Evolutionary conservation across 192 early-diverging fungal species (phyloP), one percentile per base, ranked within the genome.

Genomic region (Umbelopsis sp.): DNA sequence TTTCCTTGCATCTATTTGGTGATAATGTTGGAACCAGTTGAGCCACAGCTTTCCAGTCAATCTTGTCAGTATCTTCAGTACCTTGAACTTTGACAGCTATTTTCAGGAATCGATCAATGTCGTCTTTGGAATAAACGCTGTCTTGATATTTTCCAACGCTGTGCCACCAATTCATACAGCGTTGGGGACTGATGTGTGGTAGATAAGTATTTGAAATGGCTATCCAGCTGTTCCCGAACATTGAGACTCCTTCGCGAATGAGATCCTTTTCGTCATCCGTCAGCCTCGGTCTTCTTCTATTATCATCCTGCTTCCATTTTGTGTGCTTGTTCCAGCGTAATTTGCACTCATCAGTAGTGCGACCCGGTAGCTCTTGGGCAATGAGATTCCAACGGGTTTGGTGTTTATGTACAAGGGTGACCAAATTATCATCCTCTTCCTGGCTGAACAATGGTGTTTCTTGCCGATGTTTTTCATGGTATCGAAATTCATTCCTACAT

Each of bases 171-270:
- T 62, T 69, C 59, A 53, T 73, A 21, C 67, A 68, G 4, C 71
- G 72, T 22, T 50, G 11, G 0, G 77, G 77, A 49, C 44, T 68
- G 45, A 72, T 68, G 3, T 66, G 10, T 7, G 77, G 77, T 20
- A 78, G 47, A 62, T 71, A 78, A 7, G 77, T 68, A 1, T 21
- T 34, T 4, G 49, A 53, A 43, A 78, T 74, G 2, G 77, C 77
- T 22, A 54, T 12, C 77, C 77, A 78, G 50, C 74, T 41, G 14
- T 34, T 44, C 12, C 77, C 77, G 74, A 78, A 78, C 77, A 78
- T 74, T 14, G 52, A 47, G 11, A 78, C 69, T 7, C 77, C 77
- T 71, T 78, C 52, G 11, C 43, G 26, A 10, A 78, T 59, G 10
- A 70, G 62, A 3, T 41, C 41, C 32, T 71, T 74, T 41, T 78